These are phyloP conservation scores for Pseudognaphalium luteoalbum DNA, from an alignment of 129 eudicot species.

Conservation along the genomic window DNA sequence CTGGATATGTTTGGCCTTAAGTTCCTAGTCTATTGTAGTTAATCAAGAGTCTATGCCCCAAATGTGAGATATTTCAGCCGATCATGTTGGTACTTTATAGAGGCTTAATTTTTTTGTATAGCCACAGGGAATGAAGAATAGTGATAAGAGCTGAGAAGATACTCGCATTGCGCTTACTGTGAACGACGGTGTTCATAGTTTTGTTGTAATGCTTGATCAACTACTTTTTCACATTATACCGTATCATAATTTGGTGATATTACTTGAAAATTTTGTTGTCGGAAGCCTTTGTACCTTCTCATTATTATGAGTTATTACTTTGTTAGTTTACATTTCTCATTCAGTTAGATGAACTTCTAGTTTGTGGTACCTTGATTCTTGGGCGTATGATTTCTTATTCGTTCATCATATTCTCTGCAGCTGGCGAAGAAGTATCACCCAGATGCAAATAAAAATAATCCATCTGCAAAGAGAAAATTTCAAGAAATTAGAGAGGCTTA, in stretches of 20 bases:
- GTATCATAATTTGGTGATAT: background rate
- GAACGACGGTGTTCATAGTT: background rate
- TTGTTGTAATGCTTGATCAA: background rate
- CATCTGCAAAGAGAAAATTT: conserved; percentile 83
- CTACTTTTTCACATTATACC: background rate
- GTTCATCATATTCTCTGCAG: conserved; percentile 41
- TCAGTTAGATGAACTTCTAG: background rate
- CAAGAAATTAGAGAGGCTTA: conserved; percentile 98
- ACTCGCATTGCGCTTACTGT: background rate
- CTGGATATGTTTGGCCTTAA: background rate
- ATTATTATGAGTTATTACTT: background rate
- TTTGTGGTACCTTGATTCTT: background rate
- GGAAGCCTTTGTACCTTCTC: background rate
- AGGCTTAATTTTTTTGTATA: background rate
- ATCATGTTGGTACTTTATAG: background rate
- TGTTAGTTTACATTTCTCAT: background rate
- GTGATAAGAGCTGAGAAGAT: background rate
- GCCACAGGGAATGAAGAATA: background rate
- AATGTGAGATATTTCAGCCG: background rate
- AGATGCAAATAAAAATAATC: conserved; percentile 76
- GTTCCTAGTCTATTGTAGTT: background rate
- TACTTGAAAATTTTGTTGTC: background rate
- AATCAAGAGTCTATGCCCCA: background rate
- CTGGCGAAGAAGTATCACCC: conserved; percentile 94
- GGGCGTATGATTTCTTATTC: conserved; percentile 6